These are phyloP conservation scores for Mortierella hygrophila DNA, from an alignment of 192 early-diverging fungal species.

Conservation along the genomic window DNA sequence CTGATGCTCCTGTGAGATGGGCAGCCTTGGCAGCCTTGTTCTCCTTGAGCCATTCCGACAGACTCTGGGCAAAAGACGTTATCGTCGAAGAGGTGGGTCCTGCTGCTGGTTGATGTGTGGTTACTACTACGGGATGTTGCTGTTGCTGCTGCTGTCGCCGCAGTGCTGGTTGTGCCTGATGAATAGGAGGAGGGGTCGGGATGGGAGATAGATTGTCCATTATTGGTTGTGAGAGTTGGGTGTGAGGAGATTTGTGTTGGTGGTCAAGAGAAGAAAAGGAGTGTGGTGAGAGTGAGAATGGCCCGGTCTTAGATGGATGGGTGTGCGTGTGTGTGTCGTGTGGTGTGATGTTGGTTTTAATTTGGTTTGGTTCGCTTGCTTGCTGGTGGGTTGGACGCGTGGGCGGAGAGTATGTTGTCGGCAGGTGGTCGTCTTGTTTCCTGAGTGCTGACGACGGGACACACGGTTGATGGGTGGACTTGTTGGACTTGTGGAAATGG, in stretches of 20 bases:
- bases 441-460: background rate
- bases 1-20: background rate
- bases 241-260: background rate
- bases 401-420: background rate
- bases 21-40: constrained; percentile 21
- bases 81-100: background rate
- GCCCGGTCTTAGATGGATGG: no score
- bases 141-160: background rate
- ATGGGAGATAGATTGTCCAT: background rate
- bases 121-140: background rate
- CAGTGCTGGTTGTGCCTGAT: background rate
- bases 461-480: background rate
- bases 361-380: no score
- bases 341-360: background rate
- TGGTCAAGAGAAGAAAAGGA: background rate
- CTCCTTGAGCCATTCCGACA: constrained; percentile 38
- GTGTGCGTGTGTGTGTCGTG: background rate
- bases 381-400: background rate
- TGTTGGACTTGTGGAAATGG: background rate
- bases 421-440: background rate
- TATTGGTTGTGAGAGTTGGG: background rate
- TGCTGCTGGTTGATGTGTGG: background rate
- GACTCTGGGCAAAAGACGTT: constrained; percentile 19
- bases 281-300: background rate
- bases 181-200: background rate